These are phyloP conservation scores for Leptographium lundbergii DNA, from an alignment of 2,329 filamentous ascomycete species.

Conservation along the genomic window DNA sequence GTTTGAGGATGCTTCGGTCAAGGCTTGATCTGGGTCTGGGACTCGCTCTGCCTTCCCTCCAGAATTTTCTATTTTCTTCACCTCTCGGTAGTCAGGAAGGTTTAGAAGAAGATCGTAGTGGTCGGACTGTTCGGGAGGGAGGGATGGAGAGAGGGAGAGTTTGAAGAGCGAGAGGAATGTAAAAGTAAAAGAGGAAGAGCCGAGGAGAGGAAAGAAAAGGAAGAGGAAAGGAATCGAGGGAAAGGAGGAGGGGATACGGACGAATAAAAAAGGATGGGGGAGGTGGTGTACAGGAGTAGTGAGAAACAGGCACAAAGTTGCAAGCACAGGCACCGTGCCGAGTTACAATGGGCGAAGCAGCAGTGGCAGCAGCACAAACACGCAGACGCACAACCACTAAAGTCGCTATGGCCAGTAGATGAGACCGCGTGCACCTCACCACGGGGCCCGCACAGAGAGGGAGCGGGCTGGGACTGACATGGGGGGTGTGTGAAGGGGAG, in stretches of 20 bases:
- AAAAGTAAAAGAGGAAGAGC: neutral
- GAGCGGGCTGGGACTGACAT: slow-evolving; percentile 8
- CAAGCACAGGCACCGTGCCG: neutral
- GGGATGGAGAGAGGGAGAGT: neutral
- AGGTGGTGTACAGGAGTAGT: slow-evolving; percentile 18
- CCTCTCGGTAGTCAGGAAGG: neutral
- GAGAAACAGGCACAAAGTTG: slow-evolving; percentile 17
- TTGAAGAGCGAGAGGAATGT: neutral
- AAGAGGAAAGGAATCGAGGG: slow-evolving; percentile 15
- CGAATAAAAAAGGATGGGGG: slow-evolving; percentile 23
- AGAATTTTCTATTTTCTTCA: neutral
- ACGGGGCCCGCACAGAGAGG: slow-evolving; percentile 11
- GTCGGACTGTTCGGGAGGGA: slow-evolving; percentile 4
- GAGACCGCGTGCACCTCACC: slow-evolving; percentile 18
- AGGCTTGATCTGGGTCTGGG: neutral
- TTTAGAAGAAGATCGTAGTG: neutral
- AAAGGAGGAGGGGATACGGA: slow-evolving; percentile 24
- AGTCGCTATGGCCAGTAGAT: neutral
- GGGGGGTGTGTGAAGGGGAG: slow-evolving; percentile 8
- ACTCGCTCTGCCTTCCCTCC: neutral
- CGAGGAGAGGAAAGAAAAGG: slow-evolving; percentile 11
- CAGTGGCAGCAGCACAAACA: slow-evolving; percentile 14
- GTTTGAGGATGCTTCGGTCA: neutral
- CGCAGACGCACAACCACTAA: slow-evolving; percentile 13
- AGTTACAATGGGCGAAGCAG: neutral